Evolutionary conservation across 2,329 filamentous ascomycete genomes (phyloP), one percentile per base, ranked within the genome.

Genomic region (Graphiopsis chlorocephala): DNA sequence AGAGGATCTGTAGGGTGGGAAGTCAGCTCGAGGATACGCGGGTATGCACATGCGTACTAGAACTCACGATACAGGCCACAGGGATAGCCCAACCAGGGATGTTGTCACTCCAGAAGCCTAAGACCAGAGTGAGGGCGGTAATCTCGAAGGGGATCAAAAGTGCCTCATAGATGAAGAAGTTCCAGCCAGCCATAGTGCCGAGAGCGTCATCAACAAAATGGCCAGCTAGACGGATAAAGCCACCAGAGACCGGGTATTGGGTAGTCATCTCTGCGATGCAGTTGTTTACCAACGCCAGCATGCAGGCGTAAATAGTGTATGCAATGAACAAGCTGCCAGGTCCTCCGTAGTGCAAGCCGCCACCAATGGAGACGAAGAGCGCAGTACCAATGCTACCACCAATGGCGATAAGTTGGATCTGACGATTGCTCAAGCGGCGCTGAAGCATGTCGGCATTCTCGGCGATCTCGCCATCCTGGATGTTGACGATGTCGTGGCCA

Each of bases 201-300:
- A 86, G 78, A 11, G 87, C 81, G n/a, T 89, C 86, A 73, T 90
- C 87, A 11, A 86, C 85, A 84, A 86, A 90, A 69, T 86, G 80
- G 29, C 86, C 86, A 4, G 86, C 86, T 71, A 89, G 81, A 66
- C 87, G 85, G 68, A 90, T 84, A 72, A 88, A 89, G 2, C 85
- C 85, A 67, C 87, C 86, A 48, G 81, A 83, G 55, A 90, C 82
- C 26, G 88, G 87, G 81, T 87, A 86, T 67, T 84, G 84, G 42
- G 82, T 81, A 31, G 80, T 83, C 87, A 90, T 89, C 74, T 90
- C 87, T 10, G 87, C 87, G 65, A 88, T 80, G 67, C 82, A 83
- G 72, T 88, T 89, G 80, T 88, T 89, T 72, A 89, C 84, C 55
- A 87, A 78, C 26, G 79, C 86, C 65, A 89, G 80, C 62, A 88